phyloP scores from a whole-genome alignment of 352 stramenopile species.

The Pythium volutum region DNA sequence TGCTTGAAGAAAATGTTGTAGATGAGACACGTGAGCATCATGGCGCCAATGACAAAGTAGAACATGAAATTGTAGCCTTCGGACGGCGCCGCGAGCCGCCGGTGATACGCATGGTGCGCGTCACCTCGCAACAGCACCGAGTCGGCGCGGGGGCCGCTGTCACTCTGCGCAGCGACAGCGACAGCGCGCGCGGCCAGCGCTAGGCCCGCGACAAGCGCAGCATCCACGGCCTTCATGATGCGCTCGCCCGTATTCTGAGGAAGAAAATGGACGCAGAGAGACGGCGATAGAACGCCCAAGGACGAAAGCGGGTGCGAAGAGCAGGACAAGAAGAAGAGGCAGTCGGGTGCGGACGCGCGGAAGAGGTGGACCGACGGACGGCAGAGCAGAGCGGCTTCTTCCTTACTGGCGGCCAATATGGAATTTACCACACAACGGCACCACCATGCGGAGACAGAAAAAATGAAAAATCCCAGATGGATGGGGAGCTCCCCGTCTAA shows the following conservation, averaged over 20 bases:
- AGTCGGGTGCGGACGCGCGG: too few species aligned
- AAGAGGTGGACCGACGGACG: background rate
- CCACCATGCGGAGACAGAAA: background rate
- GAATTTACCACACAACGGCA: background rate
- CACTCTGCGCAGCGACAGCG: slow-evolving; percentile 1
- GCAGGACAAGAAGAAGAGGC: background rate
- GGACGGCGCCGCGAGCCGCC: slow-evolving; percentile 30
- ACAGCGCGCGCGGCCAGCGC: background rate
- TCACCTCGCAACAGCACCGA: background rate
- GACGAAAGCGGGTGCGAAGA: background rate
- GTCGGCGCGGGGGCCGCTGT: background rate
- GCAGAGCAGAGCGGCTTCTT: background rate
- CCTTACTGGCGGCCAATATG: background rate
- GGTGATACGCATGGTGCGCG: slow-evolving; percentile 5
- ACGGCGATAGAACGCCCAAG: background rate
- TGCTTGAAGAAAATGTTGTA: slow-evolving; percentile 91
- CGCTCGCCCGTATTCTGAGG: background rate
- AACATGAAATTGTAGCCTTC: slow-evolving; percentile 89
- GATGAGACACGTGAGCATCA: slow-evolving; percentile 84
- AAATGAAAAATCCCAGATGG: background rate
- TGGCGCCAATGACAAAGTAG: slow-evolving; percentile 84
- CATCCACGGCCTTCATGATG: background rate
- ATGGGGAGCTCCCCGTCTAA: slow-evolving; percentile 9
- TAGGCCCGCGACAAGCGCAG: background rate
- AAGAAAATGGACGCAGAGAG: background rate